Percentiles rank a stretch among this genome's conserved stretches.
Evolutionary conservation across 495 filamentous ascomycete species (phyloP).

Genomic region (Aspergillus nidulans): DNA sequence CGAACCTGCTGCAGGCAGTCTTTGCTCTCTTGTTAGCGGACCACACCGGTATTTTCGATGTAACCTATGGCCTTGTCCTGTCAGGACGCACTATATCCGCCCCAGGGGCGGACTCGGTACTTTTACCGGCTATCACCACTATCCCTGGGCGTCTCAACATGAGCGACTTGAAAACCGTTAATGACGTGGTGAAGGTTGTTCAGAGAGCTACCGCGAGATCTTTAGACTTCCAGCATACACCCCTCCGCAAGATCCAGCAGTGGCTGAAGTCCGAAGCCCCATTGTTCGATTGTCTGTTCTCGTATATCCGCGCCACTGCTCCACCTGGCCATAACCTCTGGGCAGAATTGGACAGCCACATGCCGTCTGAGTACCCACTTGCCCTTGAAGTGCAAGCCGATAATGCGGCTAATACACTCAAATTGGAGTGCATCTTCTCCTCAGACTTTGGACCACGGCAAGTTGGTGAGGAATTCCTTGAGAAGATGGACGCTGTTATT

Average conservation of each 20-base stretch:
- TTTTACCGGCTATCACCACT: constrained; percentile 87
- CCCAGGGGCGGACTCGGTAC: constrained; percentile 61
- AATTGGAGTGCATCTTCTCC: constrained; percentile 22
- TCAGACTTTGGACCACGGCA: constrained; percentile 18
- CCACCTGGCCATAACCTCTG: constrained; percentile 19
- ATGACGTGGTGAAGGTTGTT: constrained; percentile 30
- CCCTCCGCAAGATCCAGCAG: constrained; percentile 41
- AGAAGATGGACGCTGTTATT: constrained; percentile 29
- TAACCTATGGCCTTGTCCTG: constrained; percentile 41
- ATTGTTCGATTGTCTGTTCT: constrained; percentile 43
- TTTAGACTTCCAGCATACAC: constrained; percentile 42
- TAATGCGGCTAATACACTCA: constrained; percentile 13
- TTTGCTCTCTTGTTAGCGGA: constrained; percentile 43
- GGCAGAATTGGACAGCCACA: constrained; percentile 27
- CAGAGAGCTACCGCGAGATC: constrained; percentile 39
- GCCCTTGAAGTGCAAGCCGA: constrained; percentile 32
- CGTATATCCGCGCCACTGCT: constrained; percentile 20
- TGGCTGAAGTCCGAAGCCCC: constrained; percentile 39
- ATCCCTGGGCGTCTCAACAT: constrained; percentile 64
- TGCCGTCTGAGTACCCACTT: constrained; percentile 32
- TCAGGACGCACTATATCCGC: constrained; percentile 44
- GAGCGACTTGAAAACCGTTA: constrained; percentile 24
- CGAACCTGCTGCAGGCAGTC: constrained; percentile 35
- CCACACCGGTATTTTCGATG: constrained; percentile 29
- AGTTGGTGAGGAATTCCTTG: constrained; percentile 23